Base-by-base conservation (phyloP, 1,284 basidiomycete species). In the Fomitopsis palustris region DNA sequence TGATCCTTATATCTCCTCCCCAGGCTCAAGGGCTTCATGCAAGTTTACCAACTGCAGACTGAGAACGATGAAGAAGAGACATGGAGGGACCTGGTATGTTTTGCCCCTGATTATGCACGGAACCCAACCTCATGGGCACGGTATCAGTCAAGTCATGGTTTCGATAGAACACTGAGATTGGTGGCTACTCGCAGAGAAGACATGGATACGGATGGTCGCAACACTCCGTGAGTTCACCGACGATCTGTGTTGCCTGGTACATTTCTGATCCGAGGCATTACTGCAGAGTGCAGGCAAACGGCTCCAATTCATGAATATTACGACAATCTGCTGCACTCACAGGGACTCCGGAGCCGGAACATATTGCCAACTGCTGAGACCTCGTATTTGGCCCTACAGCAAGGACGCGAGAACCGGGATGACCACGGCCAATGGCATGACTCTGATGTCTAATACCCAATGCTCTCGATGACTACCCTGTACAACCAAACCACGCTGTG, bases 1-100 rank as follows among this genome's bases (percentile, higher is more conserved):
- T 14, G 8, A 52, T 52, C 6, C 31, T 33, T 1, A 35, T 53
- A 29, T 38, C 7, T 27, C 16, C 21, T 42, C 35, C 31, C 21
- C 60, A 90, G 88, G 23, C 85, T 90, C 68, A 85, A 87, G 68
- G 90, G 90, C 3, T 92, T 92, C 68, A 67, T 91, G 67, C 88
- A 91, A 68, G 83, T 92, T 53, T 92, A 92, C 68, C 87, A 90
- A 66, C 72, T 92, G 29, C 90, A 92, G 70, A 91, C 89, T 1
- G 87, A 90, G 67, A 90, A 85, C 63, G 90, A 92, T 62, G 87
- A 90, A 67, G 87, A 87, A 69, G 90, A 92, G 73, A 92, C 90
- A 9, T 92, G 88, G 89, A 78, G 81, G 70, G 90, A 92, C 76
- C 74, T 92, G 64, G 88, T 90, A 67, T 66, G 82, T 64, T 58